phyloP scores from a whole-genome alignment of 1,284 basidiomycete genomes.

The Cryptococcus sp. region DNA sequence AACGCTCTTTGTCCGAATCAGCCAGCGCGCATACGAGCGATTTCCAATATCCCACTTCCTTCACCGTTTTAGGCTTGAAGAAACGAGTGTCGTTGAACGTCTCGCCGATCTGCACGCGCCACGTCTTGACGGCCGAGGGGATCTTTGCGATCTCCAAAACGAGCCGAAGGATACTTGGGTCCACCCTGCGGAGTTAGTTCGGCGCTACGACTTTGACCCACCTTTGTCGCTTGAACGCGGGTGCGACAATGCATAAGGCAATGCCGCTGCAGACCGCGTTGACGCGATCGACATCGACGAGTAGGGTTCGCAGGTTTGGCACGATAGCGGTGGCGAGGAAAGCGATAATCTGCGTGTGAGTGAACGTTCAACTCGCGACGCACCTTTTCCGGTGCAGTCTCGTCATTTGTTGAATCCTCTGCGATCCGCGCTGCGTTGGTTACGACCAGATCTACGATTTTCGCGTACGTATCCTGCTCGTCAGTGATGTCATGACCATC shows the following conservation, averaged over 20 bases:
- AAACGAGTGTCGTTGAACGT: slow-evolving; percentile 81
- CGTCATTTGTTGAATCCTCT: slow-evolving; percentile 45
- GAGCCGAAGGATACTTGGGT: slow-evolving; percentile 59
- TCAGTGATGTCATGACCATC: neutral
- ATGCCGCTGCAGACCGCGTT: slow-evolving; percentile 76
- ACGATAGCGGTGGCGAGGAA: slow-evolving; percentile 73
- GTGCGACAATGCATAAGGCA: slow-evolving; percentile 80
- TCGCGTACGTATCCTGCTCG: slow-evolving; percentile 74
- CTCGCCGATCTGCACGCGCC: slow-evolving; percentile 78
- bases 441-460: slow-evolving; percentile 79
- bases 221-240: slow-evolving; percentile 60
- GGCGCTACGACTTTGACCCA: slow-evolving; percentile 15
- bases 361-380: no score
- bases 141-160: slow-evolving; percentile 77
- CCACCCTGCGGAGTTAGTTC: slow-evolving; percentile 42
- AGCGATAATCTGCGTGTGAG: slow-evolving; percentile 60
- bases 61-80: slow-evolving; percentile 65
- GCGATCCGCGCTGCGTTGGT: slow-evolving; percentile 70
- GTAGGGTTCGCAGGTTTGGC: slow-evolving; percentile 75
- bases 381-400: slow-evolving; percentile 9
- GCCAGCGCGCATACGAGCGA: slow-evolving; percentile 77
- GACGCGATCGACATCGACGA: slow-evolving; percentile 83
- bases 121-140: slow-evolving; percentile 76
- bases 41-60: slow-evolving; percentile 67
- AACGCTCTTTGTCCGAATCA: slow-evolving; percentile 81